Conservation (phyloP, 371 early-diverging fungal genomes). For the Syncephalastrum monosporum region DNA sequence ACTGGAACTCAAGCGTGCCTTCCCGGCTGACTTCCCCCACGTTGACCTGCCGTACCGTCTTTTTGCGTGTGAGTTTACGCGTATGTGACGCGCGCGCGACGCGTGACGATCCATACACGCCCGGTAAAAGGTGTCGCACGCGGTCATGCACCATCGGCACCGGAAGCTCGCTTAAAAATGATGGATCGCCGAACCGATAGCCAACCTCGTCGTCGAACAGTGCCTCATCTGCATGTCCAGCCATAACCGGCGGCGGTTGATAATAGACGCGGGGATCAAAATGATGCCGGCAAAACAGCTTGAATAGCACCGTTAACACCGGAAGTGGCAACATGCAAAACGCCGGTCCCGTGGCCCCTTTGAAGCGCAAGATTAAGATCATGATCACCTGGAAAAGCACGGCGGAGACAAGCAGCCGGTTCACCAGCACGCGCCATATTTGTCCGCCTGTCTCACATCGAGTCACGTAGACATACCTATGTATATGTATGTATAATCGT, state of each 20-base stretch:
- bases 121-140: conserved; percentile 52
- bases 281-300: conserved; percentile 46
- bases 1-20: conserved; percentile 35
- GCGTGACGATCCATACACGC: conserved; percentile 32
- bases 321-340: conserved; percentile 60
- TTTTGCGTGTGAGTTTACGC: conserved; percentile 32
- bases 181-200: conserved; percentile 57
- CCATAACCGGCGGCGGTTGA: conserved; percentile 20
- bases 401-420: conserved; percentile 65
- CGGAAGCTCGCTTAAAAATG: conserved; percentile 50
- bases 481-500: too few species aligned
- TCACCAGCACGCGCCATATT: conserved; percentile 77
- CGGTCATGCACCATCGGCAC: conserved; percentile 60
- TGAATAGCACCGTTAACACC: conserved; percentile 57
- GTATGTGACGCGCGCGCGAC: conserved; percentile 7
- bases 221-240: conserved; percentile 1
- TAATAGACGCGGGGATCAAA: conserved; percentile 55
- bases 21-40: conserved; percentile 17
- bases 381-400: conserved; percentile 71
- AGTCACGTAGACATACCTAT: conserved; percentile 62
- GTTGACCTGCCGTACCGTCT: conserved; percentile 31
- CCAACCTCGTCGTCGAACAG: conserved; percentile 18
- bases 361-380: conserved; percentile 58
- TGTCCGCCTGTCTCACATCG: conserved; percentile 71
- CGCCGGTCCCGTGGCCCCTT: conserved; percentile 41